Percentiles rank a stretch among this genome's conserved stretches.
These are phyloP conservation scores for Sicyos baderoa DNA, from an alignment of 306 rosid species.

Conservation along the genomic window DNA sequence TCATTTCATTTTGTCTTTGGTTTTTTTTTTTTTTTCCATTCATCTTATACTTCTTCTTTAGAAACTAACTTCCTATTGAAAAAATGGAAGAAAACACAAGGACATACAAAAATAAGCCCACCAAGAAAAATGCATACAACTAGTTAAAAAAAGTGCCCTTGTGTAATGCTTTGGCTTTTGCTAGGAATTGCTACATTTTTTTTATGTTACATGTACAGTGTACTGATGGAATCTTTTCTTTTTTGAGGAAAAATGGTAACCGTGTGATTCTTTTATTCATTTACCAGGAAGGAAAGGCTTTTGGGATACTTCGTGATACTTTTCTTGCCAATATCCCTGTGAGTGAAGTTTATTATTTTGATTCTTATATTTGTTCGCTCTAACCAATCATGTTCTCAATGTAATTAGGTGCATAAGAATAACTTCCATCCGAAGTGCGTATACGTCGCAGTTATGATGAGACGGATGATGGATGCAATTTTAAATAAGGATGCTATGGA, in stretches of 20 bases:
- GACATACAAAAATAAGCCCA: too few species aligned
- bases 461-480: conserved; percentile 87
- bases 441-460: conserved; percentile 80
- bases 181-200: not conserved
- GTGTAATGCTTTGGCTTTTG: not conserved
- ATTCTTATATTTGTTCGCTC: conserved; percentile 17
- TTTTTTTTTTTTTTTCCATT: too few species aligned
- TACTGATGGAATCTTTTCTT: not conserved
- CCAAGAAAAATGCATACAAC: too few species aligned
- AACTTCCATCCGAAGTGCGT: conserved; percentile 76
- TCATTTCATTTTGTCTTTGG: too few species aligned
- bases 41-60: too few species aligned
- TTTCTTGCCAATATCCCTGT: conserved; percentile 84
- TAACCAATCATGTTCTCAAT: conserved; percentile 15
- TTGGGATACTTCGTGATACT: conserved; percentile 47
- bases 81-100: too few species aligned
- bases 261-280: conserved; percentile 13
- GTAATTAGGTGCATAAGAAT: conserved; percentile 43
- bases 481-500: conserved; percentile 89
- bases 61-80: too few species aligned
- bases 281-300: conserved; percentile 50
- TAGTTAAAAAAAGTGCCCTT: not conserved
- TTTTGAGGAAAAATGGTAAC: conserved; percentile 13
- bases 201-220: not conserved
- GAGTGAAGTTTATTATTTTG: conserved; percentile 24